Percentiles rank a stretch among this genome's conserved stretches.
Evolutionary conservation across 805 yeast genomes (phyloP).

Genomic region (Lachancea mirantina): DNA sequence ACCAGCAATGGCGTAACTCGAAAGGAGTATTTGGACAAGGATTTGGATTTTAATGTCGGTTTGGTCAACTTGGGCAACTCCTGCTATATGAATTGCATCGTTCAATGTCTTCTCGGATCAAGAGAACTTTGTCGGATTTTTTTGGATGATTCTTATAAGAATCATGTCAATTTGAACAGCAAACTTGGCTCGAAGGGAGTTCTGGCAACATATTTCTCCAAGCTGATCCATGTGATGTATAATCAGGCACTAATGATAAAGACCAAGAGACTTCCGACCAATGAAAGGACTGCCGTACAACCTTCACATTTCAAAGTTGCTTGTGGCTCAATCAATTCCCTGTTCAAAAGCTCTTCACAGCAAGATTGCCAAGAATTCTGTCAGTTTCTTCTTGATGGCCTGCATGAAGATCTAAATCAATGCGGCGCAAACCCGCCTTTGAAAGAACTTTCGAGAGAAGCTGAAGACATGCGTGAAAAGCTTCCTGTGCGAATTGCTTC

Average conservation of each 20-base stretch:
- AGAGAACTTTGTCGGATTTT: slow-evolving; percentile 59
- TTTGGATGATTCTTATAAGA: slow-evolving; percentile 49
- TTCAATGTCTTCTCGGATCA: slow-evolving; percentile 81
- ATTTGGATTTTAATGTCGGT: slow-evolving; percentile 53
- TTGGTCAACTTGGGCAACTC: slow-evolving; percentile 79
- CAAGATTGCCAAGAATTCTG: slow-evolving; percentile 93
- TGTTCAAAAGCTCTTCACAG: slow-evolving; percentile 76
- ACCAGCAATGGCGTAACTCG: too few species aligned
- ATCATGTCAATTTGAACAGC: slow-evolving; percentile 65
- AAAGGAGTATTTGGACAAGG: too few species aligned
- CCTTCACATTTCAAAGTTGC: slow-evolving; percentile 62
- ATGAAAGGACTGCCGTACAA: slow-evolving; percentile 40
- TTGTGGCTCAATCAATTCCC: slow-evolving; percentile 60
- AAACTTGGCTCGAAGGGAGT: slow-evolving; percentile 76
- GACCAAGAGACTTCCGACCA: slow-evolving; percentile 1
- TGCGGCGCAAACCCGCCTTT: slow-evolving; percentile 48
- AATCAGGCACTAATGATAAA: slow-evolving; percentile 23
- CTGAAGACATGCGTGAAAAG: slow-evolving; percentile 64
- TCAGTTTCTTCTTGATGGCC: slow-evolving; percentile 78
- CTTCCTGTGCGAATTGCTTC: slow-evolving; percentile 76
- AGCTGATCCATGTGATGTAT: slow-evolving; percentile 49
- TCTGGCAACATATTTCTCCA: slow-evolving; percentile 61
- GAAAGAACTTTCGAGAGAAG: slow-evolving; percentile 58
- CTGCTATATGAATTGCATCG: slow-evolving; percentile 83
- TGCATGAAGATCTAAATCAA: slow-evolving; percentile 84